These are phyloP conservation scores for Blastocystis sp. DNA, from an alignment of 352 stramenopile genomes.

Conservation along the genomic window DNA sequence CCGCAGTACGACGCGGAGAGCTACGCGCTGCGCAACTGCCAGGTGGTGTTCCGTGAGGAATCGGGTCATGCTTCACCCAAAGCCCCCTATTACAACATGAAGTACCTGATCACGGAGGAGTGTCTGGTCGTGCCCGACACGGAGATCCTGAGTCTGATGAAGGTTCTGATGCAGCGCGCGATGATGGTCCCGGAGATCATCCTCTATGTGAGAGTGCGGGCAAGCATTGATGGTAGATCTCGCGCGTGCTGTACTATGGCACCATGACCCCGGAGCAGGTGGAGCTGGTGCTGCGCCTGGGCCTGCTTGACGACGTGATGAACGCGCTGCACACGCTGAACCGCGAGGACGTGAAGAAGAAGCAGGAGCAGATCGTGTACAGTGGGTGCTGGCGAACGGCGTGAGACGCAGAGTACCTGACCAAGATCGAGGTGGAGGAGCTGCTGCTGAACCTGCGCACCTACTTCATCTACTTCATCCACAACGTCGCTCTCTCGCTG, in stretches of 20 bases:
- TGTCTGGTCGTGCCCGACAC: background rate
- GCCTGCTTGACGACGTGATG: background rate
- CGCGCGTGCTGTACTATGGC: slow-evolving; percentile 2
- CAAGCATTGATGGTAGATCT: background rate
- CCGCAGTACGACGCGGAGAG: slow-evolving; percentile 10
- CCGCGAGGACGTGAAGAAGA: background rate
- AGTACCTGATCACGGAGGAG: slow-evolving; percentile 9
- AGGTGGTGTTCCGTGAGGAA: background rate
- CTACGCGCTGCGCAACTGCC: background rate
- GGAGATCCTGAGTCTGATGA: slow-evolving; percentile 23
- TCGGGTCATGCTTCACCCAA: background rate
- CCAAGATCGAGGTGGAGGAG: slow-evolving; percentile 11
- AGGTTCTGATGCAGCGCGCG: background rate
- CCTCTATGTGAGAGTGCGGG: background rate
- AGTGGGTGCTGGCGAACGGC: background rate
- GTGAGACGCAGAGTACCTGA: slow-evolving; percentile 25
- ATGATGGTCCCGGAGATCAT: slow-evolving; percentile 36
- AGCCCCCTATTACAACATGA: slow-evolving; percentile 62
- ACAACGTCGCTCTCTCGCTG: background rate
- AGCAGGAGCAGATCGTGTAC: slow-evolving; percentile 14
- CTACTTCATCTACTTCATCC: background rate
- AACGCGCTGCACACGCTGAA: background rate
- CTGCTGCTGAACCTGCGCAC: slow-evolving; percentile 13
- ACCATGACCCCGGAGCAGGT: slow-evolving; percentile 6
- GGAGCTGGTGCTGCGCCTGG: background rate